A percentile compares a stretch with the other conserved stretches of the same genome.
These are phyloP conservation scores for Coprinellus micaceus DNA, from an alignment of 768 basidiomycete genomes.

Conservation along the genomic window DNA sequence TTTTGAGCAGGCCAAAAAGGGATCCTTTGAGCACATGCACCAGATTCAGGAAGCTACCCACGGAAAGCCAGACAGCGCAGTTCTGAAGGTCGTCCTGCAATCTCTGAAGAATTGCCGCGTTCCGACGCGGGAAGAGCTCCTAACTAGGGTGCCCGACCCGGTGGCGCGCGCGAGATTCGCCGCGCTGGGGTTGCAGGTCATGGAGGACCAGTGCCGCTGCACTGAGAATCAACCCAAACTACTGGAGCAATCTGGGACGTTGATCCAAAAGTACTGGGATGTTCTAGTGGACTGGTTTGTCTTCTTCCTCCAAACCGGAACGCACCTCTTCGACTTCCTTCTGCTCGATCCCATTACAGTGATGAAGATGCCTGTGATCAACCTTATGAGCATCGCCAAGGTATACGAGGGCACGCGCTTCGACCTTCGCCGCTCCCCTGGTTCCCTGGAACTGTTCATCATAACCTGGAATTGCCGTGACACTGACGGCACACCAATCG, in stretches of 20 bases:
- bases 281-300: neutral
- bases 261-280: neutral
- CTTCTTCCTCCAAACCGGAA: neutral
- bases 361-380: neutral
- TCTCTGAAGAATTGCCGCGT: neutral
- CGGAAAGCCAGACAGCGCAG: neutral
- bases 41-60: neutral
- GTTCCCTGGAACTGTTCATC: neutral
- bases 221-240: neutral
- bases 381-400: slow-evolving; percentile 1
- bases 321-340: neutral
- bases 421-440: neutral
- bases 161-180: neutral
- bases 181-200: neutral
- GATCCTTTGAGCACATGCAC: slow-evolving; percentile 1
- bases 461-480: neutral
- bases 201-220: neutral
- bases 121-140: neutral
- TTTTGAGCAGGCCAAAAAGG: neutral
- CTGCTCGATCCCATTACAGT: neutral
- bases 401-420: neutral
- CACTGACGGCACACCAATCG: neutral
- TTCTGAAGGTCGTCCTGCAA: neutral
- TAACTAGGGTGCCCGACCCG: neutral
- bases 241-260: neutral